These are phyloP conservation scores for Xylaria sp. DNA, from an alignment of 2,329 filamentous ascomycete species.

Conservation along the genomic window DNA sequence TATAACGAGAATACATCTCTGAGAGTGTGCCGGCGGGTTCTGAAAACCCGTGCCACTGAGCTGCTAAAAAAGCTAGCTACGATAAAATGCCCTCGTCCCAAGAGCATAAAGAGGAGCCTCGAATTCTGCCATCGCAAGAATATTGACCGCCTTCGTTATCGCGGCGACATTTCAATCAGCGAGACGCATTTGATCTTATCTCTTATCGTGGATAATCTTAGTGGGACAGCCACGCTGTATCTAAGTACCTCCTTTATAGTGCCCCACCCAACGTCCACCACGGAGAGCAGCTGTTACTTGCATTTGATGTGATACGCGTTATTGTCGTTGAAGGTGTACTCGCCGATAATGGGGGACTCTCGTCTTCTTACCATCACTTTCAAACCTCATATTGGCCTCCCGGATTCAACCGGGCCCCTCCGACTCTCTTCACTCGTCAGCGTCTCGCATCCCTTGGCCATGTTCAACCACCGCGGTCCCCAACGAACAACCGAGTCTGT, in stretches of 20 bases:
- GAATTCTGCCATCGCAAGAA: conserved; percentile 38
- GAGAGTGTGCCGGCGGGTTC: not conserved
- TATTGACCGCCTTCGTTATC: conserved; percentile 39
- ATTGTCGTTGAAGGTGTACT: not conserved
- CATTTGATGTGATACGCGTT: not conserved
- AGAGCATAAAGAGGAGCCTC: not conserved
- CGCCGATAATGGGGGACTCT: not conserved
- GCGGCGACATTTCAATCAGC: no score
- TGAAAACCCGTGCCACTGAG: not conserved
- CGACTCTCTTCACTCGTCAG: not conserved
- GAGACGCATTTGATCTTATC: no score
- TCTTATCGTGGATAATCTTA: not conserved
- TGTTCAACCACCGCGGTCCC: not conserved
- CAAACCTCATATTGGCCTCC: not conserved
- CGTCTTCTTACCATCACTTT: no score
- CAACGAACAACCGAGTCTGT: not conserved
- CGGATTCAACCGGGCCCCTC: not conserved
- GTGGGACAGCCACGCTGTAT: not conserved
- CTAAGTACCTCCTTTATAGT: no score
- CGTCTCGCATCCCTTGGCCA: not conserved
- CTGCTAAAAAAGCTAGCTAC: not conserved
- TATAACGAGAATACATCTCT: conserved; percentile 50
- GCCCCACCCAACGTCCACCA: no score
- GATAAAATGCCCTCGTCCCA: not conserved
- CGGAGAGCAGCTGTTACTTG: no score